Evolutionary conservation across 2,329 filamentous ascomycete genomes (phyloP), one percentile per base, ranked within the genome.

Genomic region (Cladosporium sp.): DNA sequence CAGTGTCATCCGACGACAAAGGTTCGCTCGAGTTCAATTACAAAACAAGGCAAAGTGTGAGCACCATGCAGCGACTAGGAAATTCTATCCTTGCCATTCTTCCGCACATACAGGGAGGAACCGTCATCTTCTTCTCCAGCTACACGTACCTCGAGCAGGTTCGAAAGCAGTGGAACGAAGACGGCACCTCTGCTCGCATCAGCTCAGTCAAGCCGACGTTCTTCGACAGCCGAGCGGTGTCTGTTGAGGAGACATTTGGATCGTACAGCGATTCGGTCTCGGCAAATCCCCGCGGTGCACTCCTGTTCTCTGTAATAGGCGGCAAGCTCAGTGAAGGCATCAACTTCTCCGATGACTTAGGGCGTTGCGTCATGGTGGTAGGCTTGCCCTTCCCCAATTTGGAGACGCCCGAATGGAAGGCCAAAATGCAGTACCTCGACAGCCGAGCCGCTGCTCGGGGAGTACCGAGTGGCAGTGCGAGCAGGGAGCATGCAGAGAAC

Each of bases 251-350:
- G 5, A 77, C 91, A 0, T 80, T 98, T 3, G 73, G 79, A 34
- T 77, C 82, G 13, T 98, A 97, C 68, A 82, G 81, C 7, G 70
- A 78, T 19, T 83, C 85, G 3, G 84, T 97, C 35, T 33, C 49
- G 4, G 40, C 41, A 7, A 51, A 57, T 33, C 31, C 45, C 6
- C 76, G 79, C 44, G 91, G 91, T 0, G 92, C 87, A 0, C 73
- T 97, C 0, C 79, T 98, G 0, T 80, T 98, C 22, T 91, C 89
- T 50, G 91, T 98, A 3, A 86, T 98, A 2, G 92, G 92, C 51
- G 93, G 93, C 11, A 95, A 92, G 60, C 85, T 98, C 72, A 95
- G 89, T 54, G 93, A 98, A 71, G 93, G 93, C 59, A 98, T 98
- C 73, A 98, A 98, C 71, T 98, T 98, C 73, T 92, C 89, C 0